Evolutionary conservation across 495 filamentous ascomycete genomes (phyloP).

Genomic region (Mycothermus thermophilus): DNA sequence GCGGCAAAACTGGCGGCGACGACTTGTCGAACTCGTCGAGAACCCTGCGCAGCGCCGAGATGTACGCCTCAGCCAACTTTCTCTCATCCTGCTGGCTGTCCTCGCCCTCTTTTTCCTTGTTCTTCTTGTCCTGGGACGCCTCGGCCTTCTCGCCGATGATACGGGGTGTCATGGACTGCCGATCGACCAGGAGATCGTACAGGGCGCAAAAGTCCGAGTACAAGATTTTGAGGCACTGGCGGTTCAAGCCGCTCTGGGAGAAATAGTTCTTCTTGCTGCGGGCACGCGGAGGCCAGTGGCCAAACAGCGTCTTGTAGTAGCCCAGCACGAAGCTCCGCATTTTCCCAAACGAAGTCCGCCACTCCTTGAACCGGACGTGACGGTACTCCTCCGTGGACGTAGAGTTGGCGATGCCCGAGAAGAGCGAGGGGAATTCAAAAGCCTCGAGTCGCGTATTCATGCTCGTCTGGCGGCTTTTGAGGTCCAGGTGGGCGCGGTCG

Average conservation of each 20-base stretch:
- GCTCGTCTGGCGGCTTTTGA: conserved; percentile 51
- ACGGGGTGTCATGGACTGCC: conserved; percentile 43
- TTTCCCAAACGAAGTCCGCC: conserved; percentile 58
- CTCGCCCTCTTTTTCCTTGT: not conserved
- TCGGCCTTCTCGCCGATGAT: conserved; percentile 39
- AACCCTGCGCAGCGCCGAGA: conserved; percentile 51
- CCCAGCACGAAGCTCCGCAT: conserved; percentile 61
- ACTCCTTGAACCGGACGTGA: conserved; percentile 65
- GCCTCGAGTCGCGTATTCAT: conserved; percentile 53
- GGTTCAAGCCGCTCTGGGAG: conserved; percentile 71
- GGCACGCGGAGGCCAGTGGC: conserved; percentile 88
- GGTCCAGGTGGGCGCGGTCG: conserved; percentile 67
- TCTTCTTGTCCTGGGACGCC: conserved; percentile 11
- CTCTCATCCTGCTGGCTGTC: conserved; percentile 1
- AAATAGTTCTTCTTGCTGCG: conserved; percentile 85
- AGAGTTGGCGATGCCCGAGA: conserved; percentile 75
- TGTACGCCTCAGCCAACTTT: conserved; percentile 28
- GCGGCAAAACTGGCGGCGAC: conserved; percentile 76
- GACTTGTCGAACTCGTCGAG: conserved; percentile 77
- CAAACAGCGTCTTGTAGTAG: conserved; percentile 73
- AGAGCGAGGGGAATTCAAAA: conserved; percentile 86
- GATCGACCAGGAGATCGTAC: conserved; percentile 81
- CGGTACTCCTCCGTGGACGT: conserved; percentile 59
- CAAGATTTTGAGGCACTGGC: conserved; percentile 63
- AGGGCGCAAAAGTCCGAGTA: conserved; percentile 77